Base-by-base conservation (phyloP, 75 land plant genomes). In the Pinus tabuliformis region DNA sequence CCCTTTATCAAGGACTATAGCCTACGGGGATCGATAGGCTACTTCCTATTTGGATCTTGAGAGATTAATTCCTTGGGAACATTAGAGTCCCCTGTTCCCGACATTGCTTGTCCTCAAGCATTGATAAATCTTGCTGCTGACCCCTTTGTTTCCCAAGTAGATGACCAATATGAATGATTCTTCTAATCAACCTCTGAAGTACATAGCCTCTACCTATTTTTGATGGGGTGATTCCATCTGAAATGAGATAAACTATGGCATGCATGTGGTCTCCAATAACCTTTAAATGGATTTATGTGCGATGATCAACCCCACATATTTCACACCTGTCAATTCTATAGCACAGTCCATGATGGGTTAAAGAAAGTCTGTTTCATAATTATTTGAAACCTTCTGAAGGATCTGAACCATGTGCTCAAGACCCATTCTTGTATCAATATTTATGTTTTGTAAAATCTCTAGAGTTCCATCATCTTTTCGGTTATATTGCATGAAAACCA, bases 401-500 rank as follows among this genome's bases (percentile, higher is more conserved):
- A 95, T 95, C 57, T 85, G 87, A 57, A 97, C 99, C 89, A 95
- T 84, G n/a, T 97, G 97, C 77, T 95, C 99, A 74, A 95, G 81
- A n/a, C 99, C 99, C 79, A 95, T 85, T 72, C 99, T 97, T 57
- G 99, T 93, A 75, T 95, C 99, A 72, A 95, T 95, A 73, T 93
- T 93, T 81, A 85, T 91, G 73, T 91, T 90, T 75, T 91, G 86
- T 28, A 95, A 78, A 33, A 88, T 91, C 74, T 89, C 97, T 73
- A 95, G 86, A 17, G 82, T 82, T 74, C 99, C 97, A 90, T 93
- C 94, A 58, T 91, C 97, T 62, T 79, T 86, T 24, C 91, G 91
- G 72, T 95, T 95, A 74, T 91, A 95, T 85, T 93, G 97, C 99
- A 95, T 95, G 78, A 95, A 95, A 8, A 95, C 99, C 71, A 95